Percentiles rank a stretch among this genome's conserved stretches.
phyloP scores from a whole-genome alignment of 2,329 filamentous ascomycete genomes.

The Fusarium siculi region DNA sequence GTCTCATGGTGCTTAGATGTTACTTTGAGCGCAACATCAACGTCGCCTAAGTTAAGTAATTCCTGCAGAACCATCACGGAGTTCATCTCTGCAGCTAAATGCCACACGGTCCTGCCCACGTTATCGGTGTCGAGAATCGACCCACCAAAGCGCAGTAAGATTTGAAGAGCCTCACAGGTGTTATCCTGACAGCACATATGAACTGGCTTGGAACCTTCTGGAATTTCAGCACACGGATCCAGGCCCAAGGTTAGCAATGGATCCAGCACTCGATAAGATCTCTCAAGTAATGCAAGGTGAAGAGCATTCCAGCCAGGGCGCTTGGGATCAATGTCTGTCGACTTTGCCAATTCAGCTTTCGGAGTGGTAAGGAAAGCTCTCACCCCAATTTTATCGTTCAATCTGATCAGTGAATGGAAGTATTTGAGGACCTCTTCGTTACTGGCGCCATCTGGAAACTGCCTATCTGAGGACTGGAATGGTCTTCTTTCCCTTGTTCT shows the following conservation, averaged over 20 bases:
- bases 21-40: neutral
- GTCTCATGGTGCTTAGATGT: neutral
- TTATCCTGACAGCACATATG: neutral
- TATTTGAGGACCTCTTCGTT: neutral
- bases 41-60: neutral
- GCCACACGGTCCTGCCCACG: neutral
- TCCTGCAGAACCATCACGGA: fast-evolving
- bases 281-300: neutral
- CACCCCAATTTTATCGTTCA: neutral
- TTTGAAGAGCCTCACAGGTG: too few relatives aligned
- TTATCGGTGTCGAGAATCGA: neutral
- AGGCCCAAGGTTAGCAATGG: neutral
- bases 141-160: neutral
- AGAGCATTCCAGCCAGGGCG: neutral
- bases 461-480: too few relatives aligned
- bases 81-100: neutral
- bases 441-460: too few relatives aligned
- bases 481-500: neutral
- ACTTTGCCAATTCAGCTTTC: neutral
- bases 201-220: neutral
- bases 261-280: neutral
- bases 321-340: neutral
- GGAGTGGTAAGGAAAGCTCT: neutral
- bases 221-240: neutral
- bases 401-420: neutral